Conservation (phyloP, 1,139 yeast genomes). For the Torulaspora pretoriensis region DNA sequence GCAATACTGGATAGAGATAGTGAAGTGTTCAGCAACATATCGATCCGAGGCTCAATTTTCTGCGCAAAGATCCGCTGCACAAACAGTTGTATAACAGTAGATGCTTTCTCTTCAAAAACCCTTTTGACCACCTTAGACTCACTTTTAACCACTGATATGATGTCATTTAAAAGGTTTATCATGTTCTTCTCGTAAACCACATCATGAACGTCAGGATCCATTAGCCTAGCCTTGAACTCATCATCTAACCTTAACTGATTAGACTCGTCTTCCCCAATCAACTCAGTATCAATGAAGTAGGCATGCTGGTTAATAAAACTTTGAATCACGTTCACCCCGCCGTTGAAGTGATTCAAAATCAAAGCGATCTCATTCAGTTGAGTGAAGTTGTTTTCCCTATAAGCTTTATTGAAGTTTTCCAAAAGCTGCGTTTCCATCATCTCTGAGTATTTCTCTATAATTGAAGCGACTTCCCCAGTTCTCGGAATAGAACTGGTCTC, state of each 20-base stretch:
- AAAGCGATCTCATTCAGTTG: slow-evolving; percentile 76
- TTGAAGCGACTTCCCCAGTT: slow-evolving; percentile 48
- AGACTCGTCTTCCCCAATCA: slow-evolving; percentile 37
- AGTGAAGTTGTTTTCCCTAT: slow-evolving; percentile 48
- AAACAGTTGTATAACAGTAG: slow-evolving; percentile 64
- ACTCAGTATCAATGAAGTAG: slow-evolving; percentile 53
- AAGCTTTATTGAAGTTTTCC: slow-evolving; percentile 55
- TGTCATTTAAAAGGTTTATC: slow-evolving; percentile 41
- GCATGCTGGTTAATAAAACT: slow-evolving; percentile 80
- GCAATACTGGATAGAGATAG: slow-evolving; percentile 64
- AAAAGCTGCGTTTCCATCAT: slow-evolving; percentile 64
- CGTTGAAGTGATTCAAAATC: slow-evolving; percentile 76
- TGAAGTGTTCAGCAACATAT: slow-evolving; percentile 59
- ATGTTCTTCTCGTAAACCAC: slow-evolving; percentile 41
- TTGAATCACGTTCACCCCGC: slow-evolving; percentile 78
- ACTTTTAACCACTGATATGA: slow-evolving; percentile 49
- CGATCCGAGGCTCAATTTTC: slow-evolving; percentile 63
- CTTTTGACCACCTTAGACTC: slow-evolving; percentile 71
- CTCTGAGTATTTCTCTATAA: slow-evolving; percentile 71
- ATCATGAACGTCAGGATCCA: slow-evolving; percentile 44
- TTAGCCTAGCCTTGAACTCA: slow-evolving; percentile 45
- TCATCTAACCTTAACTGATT: slow-evolving; percentile 35
- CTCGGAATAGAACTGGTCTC: slow-evolving; percentile 49
- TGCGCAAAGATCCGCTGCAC: slow-evolving; percentile 78
- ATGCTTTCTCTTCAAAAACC: slow-evolving; percentile 65